Conservation (phyloP, 768 basidiomycete genomes). For the Crassisporium funariophilum region DNA sequence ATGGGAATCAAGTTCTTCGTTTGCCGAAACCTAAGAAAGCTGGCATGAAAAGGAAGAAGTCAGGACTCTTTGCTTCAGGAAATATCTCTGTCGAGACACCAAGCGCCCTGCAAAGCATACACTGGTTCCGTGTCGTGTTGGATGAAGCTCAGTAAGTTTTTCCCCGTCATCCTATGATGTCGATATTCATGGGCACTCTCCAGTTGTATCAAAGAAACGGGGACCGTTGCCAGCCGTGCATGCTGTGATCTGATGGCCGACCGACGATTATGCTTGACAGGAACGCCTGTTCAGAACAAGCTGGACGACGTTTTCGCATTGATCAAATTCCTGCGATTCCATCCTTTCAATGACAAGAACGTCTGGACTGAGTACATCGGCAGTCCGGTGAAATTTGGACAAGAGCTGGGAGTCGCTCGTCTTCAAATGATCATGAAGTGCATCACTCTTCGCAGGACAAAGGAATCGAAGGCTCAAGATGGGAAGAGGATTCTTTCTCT, state of each 20-base stretch:
- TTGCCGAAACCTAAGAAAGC: constrained; percentile 68
- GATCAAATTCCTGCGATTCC: constrained; percentile 91
- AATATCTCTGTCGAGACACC: constrained; percentile 46
- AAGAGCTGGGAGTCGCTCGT: constrained; percentile 86
- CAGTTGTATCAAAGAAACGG: constrained; percentile 96
- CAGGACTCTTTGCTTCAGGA: constrained; percentile 29
- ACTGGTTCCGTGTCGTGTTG: constrained; percentile 95
- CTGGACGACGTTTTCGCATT: constrained; percentile 97
- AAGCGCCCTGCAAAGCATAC: constrained; percentile 89
- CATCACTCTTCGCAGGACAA: constrained; percentile 94
- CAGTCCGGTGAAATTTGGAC: constrained; percentile 89
- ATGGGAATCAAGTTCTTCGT: constrained; percentile 63
- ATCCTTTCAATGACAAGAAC: constrained; percentile 91
- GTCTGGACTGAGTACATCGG: constrained; percentile 94
- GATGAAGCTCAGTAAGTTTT: constrained; percentile 92
- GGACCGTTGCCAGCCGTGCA: constrained; percentile 92
- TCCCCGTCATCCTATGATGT: neutral
- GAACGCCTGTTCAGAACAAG: constrained; percentile 99
- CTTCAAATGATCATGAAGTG: constrained; percentile 97
- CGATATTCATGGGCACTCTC: constrained; percentile 4
- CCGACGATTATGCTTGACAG: constrained; percentile 92
- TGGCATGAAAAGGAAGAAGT: constrained; percentile 67
- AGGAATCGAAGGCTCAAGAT: constrained; percentile 80
- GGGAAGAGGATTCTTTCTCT: constrained; percentile 86
- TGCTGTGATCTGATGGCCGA: constrained; percentile 95